phyloP scores from a whole-genome alignment of 176 grass and related monocot genomes.

The Areca catechu region DNA sequence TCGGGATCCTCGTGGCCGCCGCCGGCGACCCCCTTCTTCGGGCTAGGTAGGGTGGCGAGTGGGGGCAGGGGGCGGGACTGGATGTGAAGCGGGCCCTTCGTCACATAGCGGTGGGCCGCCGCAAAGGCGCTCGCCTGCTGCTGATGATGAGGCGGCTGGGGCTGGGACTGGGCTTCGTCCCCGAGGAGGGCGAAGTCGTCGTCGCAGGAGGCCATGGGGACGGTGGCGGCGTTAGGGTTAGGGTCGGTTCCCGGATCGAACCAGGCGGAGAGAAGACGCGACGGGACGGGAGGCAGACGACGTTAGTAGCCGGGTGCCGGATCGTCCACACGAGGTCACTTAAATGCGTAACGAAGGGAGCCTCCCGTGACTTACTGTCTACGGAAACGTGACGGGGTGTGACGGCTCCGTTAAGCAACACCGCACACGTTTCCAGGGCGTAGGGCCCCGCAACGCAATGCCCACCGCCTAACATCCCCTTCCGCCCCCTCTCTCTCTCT shows the following conservation, averaged over 20 bases:
- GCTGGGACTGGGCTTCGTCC: conserved; percentile 36
- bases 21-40: conserved; percentile 12
- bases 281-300: conserved; percentile 30
- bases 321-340: not conserved
- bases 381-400: conserved; percentile 14
- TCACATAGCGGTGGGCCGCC: conserved; percentile 10
- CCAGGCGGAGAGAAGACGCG: conserved; percentile 5
- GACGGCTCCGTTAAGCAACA: conserved; percentile 10
- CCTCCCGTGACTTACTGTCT: not conserved
- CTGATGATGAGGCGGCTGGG: conserved; percentile 11
- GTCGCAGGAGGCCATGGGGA: conserved; percentile 82
- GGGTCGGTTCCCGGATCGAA: conserved; percentile 8
- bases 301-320: conserved; percentile 6
- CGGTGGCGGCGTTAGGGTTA: conserved; percentile 21
- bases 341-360: conserved; percentile 10
- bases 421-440: not conserved
- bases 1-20: conserved; percentile 6
- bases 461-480: too few relatives aligned
- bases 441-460: not conserved
- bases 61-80: not conserved
- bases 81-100: conserved; percentile 4
- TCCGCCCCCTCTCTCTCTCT: too few relatives aligned
- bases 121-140: conserved; percentile 22
- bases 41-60: not conserved
- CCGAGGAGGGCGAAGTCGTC: conserved; percentile 70